A percentile compares a stretch with the other conserved stretches of the same genome.
These are phyloP conservation scores for Gonium pectorale DNA, from an alignment of 139 green algal species.

Conservation along the genomic window DNA sequence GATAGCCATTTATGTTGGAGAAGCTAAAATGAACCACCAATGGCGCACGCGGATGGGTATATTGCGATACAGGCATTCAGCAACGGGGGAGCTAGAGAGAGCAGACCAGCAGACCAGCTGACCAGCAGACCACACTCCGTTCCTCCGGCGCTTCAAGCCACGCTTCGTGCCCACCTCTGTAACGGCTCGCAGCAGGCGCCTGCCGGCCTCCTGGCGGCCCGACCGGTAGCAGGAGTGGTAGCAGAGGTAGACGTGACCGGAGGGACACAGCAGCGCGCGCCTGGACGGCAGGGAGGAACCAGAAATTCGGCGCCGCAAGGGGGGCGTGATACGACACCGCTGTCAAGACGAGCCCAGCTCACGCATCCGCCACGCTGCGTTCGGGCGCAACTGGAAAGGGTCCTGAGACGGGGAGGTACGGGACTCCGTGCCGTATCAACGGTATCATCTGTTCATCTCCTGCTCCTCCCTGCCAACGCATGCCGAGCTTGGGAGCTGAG, in stretches of 20 bases:
- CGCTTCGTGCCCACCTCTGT: neutral
- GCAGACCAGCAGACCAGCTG: neutral
- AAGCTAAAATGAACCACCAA: no score
- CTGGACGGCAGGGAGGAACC: neutral
- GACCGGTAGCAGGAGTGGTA: neutral
- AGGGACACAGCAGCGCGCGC: neutral
- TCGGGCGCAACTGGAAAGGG: neutral
- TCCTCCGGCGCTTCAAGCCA: no score
- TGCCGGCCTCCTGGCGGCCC: neutral
- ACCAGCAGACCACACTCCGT: no score
- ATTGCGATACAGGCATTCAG: no score
- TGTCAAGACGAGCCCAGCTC: neutral
- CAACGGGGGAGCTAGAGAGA: neutral
- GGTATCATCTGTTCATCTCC: no score
- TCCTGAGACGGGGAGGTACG: neutral
- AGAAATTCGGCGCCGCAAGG: neutral
- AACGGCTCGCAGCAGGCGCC: neutral
- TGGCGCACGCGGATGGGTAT: no score
- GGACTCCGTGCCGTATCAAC: neutral
- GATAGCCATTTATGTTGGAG: no score
- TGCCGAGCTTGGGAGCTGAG: neutral
- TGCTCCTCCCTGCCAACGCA: neutral
- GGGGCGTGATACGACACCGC: neutral
- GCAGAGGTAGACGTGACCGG: slow-evolving; percentile 5
- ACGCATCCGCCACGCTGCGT: neutral